Evolutionary conservation across 2,329 filamentous ascomycete genomes (phyloP).

Genomic region (Neopestalotiopsis rosae): DNA sequence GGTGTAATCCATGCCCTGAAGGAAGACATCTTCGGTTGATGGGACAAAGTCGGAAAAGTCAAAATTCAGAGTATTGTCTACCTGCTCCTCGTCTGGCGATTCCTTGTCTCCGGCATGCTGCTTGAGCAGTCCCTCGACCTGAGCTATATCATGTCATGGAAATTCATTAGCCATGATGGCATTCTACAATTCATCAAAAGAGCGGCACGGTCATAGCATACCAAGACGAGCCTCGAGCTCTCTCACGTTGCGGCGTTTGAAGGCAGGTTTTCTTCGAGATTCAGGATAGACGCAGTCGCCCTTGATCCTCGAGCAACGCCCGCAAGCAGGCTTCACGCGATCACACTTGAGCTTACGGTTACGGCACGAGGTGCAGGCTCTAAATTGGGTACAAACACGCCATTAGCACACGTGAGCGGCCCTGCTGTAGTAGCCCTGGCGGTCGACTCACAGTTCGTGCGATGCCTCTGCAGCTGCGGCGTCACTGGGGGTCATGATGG

Average conservation of each 20-base stretch:
- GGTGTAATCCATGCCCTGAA: constrained; percentile 34
- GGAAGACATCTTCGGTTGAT: constrained; percentile 29
- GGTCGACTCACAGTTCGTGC: constrained; percentile 4
- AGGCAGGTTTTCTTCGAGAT: constrained; percentile 84
- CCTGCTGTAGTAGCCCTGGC: background rate
- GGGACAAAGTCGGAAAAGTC: constrained; percentile 25
- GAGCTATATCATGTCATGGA: constrained; percentile 59
- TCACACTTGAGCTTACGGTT: constrained; percentile 89
- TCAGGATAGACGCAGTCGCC: constrained; percentile 89
- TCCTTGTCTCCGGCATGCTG: constrained; percentile 55
- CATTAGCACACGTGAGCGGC: constrained; percentile 9
- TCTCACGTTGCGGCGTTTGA: constrained; percentile 89
- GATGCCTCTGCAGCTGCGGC: background rate
- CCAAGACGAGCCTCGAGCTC: constrained; percentile 86
- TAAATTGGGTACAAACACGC: constrained; percentile 33
- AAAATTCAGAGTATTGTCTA: constrained; percentile 30
- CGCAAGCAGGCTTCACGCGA: constrained; percentile 77
- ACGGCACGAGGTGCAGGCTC: constrained; percentile 80
- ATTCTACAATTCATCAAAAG: background rate
- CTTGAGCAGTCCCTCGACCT: constrained; percentile 82
- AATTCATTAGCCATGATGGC: background rate
- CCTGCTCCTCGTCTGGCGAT: constrained; percentile 28
- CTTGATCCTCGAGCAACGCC: constrained; percentile 76
- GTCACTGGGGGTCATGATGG: background rate
- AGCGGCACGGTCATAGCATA: constrained; percentile 61